Evolutionary conservation across 495 filamentous ascomycete species (phyloP).

Genomic region (Bacidia rubella): DNA sequence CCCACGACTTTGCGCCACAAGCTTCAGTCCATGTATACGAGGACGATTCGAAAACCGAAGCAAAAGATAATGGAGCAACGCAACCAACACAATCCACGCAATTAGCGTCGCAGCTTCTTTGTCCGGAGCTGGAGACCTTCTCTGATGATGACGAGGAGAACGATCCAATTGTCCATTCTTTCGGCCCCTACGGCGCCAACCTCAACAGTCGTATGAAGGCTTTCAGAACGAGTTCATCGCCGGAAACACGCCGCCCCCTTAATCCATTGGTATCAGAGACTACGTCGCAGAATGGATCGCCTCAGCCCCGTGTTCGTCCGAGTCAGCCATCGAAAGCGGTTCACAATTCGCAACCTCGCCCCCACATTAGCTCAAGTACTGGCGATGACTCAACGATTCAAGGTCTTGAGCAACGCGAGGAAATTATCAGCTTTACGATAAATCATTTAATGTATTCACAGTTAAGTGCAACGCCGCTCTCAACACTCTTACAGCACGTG

Average conservation of each 20-base stretch:
- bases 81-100: constrained; percentile 23
- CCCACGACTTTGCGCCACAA: constrained; percentile 23
- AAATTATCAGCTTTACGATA: constrained; percentile 60
- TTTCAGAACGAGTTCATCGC: constrained; percentile 46
- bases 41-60: constrained; percentile 32
- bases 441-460: constrained; percentile 97
- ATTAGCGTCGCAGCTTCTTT: constrained; percentile 23
- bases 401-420: background rate
- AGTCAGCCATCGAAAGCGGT: constrained; percentile 15
- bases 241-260: constrained; percentile 29
- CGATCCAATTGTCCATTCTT: constrained; percentile 78
- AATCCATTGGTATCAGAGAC: constrained; percentile 27
- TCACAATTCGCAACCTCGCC: background rate
- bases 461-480: constrained; percentile 81
- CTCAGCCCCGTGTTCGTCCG: constrained; percentile 21
- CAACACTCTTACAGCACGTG: constrained; percentile 71
- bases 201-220: constrained; percentile 65
- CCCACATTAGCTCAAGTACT: background rate
- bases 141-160: constrained; percentile 85
- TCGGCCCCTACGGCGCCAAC: constrained; percentile 76
- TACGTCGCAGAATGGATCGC: constrained; percentile 20
- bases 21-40: constrained; percentile 50
- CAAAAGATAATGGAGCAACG: constrained; percentile 1
- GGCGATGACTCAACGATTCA: background rate
- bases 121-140: constrained; percentile 50